Percentiles rank a stretch among this genome's conserved stretches.
Conservation (phyloP, 176 grass and related monocot species). For the Oryza longistaminata region DNA sequence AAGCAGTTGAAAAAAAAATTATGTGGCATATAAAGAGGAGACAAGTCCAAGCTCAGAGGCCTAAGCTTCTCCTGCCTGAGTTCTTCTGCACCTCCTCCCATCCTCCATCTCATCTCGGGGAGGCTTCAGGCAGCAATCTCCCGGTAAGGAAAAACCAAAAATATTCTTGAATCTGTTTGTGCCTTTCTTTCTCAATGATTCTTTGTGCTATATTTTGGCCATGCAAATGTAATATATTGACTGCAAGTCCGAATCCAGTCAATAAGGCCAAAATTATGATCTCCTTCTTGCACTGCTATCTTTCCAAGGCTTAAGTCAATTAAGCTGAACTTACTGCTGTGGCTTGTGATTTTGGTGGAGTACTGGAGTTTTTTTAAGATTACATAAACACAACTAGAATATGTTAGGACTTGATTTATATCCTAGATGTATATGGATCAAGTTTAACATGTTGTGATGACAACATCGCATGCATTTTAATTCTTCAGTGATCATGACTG, state of each 20-base stretch:
- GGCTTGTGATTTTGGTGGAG: too few species aligned
- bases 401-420: neutral
- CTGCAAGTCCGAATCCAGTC: conserved; percentile 5
- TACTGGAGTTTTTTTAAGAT: too few species aligned
- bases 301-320: neutral
- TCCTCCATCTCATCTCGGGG: conserved; percentile 12
- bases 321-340: neutral
- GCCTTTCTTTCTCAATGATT: neutral
- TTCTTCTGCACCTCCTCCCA: neutral
- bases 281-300: neutral
- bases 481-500: neutral
- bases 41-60: neutral
- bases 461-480: neutral
- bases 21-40: conserved; percentile 32
- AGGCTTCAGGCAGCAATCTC: conserved; percentile 9
- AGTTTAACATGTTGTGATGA: too few species aligned
- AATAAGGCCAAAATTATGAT: neutral
- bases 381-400: neutral
- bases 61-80: conserved; percentile 5
- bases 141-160: conserved; percentile 13
- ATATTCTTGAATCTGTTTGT: neutral
- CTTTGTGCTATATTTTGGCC: conserved; percentile 1
- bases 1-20: neutral
- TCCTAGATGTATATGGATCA: too few species aligned
- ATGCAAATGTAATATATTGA: neutral